A percentile compares a stretch with the other conserved stretches of the same genome.
phyloP scores from a whole-genome alignment of 1,139 yeast genomes.

The Eremothecium sinecaudum region DNA sequence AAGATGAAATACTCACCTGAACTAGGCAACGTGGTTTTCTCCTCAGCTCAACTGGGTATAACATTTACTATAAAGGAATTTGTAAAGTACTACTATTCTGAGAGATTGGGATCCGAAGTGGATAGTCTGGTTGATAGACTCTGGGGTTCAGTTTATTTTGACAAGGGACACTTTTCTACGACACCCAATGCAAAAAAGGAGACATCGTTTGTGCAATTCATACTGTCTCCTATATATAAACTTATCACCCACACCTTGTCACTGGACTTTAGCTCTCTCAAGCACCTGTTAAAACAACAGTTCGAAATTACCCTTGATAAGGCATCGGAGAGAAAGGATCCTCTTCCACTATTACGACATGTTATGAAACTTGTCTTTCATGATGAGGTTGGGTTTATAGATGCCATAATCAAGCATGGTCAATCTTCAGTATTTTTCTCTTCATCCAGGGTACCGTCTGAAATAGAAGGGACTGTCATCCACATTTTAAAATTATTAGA shows the following conservation, averaged over 20 bases:
- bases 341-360: conserved; percentile 46
- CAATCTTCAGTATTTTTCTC: conserved; percentile 1
- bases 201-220: conserved; percentile 53
- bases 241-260: conserved; percentile 55
- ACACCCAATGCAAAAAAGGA: conserved; percentile 25
- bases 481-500: conserved; percentile 55
- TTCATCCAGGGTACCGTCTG: background rate
- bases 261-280: conserved; percentile 38
- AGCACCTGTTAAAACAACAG: conserved; percentile 37
- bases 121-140: conserved; percentile 43
- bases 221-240: conserved; percentile 76
- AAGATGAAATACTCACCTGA: conserved; percentile 46
- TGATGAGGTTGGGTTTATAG: conserved; percentile 45
- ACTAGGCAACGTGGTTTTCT: conserved; percentile 58
- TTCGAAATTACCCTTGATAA: conserved; percentile 38
- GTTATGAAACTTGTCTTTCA: conserved; percentile 51
- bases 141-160: conserved; percentile 71
- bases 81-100: conserved; percentile 41
- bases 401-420: conserved; percentile 21
- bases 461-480: conserved; percentile 39
- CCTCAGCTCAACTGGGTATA: conserved; percentile 54
- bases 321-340: conserved; percentile 39
- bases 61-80: conserved; percentile 62
- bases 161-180: conserved; percentile 39
- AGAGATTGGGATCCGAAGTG: conserved; percentile 32